A percentile compares a stretch with the other conserved stretches of the same genome.
Evolutionary conservation across 2,329 filamentous ascomycete genomes (phyloP).

Genomic region (Ophiostoma ulmi): DNA sequence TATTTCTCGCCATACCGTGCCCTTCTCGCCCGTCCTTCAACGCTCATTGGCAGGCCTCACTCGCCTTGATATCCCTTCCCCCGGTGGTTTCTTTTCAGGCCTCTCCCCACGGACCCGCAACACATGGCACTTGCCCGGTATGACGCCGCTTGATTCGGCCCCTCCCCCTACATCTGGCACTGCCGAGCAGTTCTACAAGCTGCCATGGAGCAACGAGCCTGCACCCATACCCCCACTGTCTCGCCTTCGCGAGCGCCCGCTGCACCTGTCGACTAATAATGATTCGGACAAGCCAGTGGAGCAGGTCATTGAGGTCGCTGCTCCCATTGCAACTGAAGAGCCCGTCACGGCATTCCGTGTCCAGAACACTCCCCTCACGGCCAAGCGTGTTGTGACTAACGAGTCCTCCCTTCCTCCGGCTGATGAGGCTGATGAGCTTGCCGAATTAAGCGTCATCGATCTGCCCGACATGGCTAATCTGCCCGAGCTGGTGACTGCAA

Average conservation of each 20-base stretch:
- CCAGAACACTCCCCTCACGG: slow-evolving; percentile 38
- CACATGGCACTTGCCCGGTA: slow-evolving; percentile 67
- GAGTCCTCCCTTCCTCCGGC: slow-evolving; percentile 26
- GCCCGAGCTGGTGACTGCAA: slow-evolving; percentile 25
- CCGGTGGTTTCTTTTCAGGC: slow-evolving; percentile 84
- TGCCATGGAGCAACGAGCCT: slow-evolving; percentile 61
- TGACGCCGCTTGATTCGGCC: slow-evolving; percentile 47
- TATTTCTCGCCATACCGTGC: slow-evolving; percentile 31
- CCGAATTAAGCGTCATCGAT: slow-evolving; percentile 36
- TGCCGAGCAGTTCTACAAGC: slow-evolving; percentile 86
- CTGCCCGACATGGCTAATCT: slow-evolving; percentile 25
- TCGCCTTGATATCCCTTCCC: slow-evolving; percentile 81
- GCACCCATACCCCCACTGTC: slow-evolving; percentile 33
- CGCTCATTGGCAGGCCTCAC: slow-evolving; percentile 67
- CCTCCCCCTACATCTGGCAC: slow-evolving; percentile 75
- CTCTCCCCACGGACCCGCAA: slow-evolving; percentile 69
- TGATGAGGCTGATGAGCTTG: slow-evolving; percentile 30
- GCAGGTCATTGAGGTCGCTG: slow-evolving; percentile 59
- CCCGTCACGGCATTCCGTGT: slow-evolving; percentile 56
- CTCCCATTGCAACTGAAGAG: slow-evolving; percentile 46
- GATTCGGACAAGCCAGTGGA: slow-evolving; percentile 52
- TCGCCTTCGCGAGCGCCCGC: slow-evolving; percentile 35
- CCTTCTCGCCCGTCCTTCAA: slow-evolving; percentile 47
- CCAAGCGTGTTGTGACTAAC: slow-evolving; percentile 28
- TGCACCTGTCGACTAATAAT: slow-evolving; percentile 36